These are phyloP conservation scores for Leishmania guyanensis DNA, from an alignment of 208 protist species.

Conservation along the genomic window DNA sequence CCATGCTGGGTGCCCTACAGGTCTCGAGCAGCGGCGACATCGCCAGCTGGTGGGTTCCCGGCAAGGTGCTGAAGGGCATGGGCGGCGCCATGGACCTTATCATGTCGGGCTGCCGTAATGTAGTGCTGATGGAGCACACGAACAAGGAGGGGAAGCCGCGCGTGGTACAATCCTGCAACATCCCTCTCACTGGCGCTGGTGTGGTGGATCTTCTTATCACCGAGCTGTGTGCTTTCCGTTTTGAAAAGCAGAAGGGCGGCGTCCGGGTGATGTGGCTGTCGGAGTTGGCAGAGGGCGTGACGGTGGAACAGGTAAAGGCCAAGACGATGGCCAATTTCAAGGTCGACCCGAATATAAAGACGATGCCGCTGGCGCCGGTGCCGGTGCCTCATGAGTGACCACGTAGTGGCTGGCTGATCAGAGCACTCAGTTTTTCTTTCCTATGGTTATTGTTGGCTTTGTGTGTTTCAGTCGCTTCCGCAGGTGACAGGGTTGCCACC, in stretches of 20 bases:
- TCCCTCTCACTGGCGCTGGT: constrained; percentile 82
- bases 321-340: constrained; percentile 49
- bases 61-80: constrained; percentile 93
- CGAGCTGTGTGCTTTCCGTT: constrained; percentile 91
- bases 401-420: not conserved
- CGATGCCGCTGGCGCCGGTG: constrained; percentile 32
- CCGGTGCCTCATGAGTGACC: no score
- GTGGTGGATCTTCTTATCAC: constrained; percentile 92
- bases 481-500: no score
- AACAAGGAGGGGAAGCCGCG: constrained; percentile 78
- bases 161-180: constrained; percentile 74
- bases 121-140: constrained; percentile 95
- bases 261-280: constrained; percentile 50
- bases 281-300: constrained; percentile 75
- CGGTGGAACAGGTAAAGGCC: constrained; percentile 72
- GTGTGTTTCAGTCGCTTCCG: not conserved
- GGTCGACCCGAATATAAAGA: constrained; percentile 40
- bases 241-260: constrained; percentile 24
- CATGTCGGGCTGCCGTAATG: constrained; percentile 53
- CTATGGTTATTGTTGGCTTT: not conserved
- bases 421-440: not conserved
- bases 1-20: constrained; percentile 93
- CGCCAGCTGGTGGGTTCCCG: constrained; percentile 95
- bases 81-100: constrained; percentile 94
- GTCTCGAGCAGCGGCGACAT: constrained; percentile 90